Conservation (phyloP, 2,329 filamentous ascomycete genomes). For the Penicillium italicum region DNA sequence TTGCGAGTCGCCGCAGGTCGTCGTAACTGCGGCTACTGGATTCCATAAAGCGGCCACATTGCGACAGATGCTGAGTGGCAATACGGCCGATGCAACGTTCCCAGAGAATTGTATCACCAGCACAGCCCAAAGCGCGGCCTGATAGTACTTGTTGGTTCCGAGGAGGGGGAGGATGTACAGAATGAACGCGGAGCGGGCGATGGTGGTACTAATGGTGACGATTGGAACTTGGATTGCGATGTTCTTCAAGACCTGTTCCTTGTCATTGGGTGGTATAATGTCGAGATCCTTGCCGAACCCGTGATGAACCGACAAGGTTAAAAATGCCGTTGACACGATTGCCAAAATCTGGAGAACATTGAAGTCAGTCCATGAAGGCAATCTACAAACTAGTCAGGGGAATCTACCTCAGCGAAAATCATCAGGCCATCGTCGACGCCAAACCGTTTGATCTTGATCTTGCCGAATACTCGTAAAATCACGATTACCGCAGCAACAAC, state of each 20-base stretch:
- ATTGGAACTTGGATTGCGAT: constrained; percentile 28
- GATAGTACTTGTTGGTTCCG: constrained; percentile 24
- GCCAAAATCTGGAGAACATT: constrained; percentile 17
- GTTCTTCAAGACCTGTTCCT: constrained; percentile 23
- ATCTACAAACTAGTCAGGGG: background rate
- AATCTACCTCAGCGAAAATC: constrained; percentile 26
- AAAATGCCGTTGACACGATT: constrained; percentile 23
- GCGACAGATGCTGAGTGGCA: constrained; percentile 29
- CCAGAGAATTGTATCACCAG: constrained; percentile 25
- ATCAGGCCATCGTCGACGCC: constrained; percentile 30
- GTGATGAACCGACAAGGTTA: constrained; percentile 25
- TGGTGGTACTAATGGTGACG: constrained; percentile 30
- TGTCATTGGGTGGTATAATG: constrained; percentile 8
- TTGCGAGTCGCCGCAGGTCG: constrained; percentile 21
- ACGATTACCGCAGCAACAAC: constrained; percentile 27
- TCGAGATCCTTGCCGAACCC: constrained; percentile 27
- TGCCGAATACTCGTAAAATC: constrained; percentile 26
- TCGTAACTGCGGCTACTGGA: constrained; percentile 16
- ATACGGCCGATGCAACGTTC: constrained; percentile 26
- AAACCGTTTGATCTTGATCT: constrained; percentile 30
- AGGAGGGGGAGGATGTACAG: constrained; percentile 29
- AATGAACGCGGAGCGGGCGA: constrained; percentile 29
- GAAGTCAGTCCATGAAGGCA: background rate
- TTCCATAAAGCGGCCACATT: constrained; percentile 26
- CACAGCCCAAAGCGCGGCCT: constrained; percentile 22